Evolutionary conservation across 257 asterid genomes (phyloP), one percentile per base, ranked within the genome.

Genomic region (Solanum piurae): DNA sequence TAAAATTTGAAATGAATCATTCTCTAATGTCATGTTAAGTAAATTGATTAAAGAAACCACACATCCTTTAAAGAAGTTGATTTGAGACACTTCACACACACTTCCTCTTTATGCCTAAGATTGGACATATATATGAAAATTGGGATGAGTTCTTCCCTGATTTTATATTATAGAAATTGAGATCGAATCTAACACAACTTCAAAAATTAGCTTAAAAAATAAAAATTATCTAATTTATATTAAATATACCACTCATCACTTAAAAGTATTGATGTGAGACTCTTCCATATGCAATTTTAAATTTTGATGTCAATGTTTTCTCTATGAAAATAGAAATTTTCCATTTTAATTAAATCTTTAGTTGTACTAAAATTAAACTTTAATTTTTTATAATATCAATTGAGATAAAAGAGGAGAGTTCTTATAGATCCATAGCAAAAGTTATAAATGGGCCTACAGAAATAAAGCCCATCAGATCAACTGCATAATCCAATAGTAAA

Each of bases 101-200:
- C 62, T 5, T 16, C 1, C 62, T 7, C 23, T 18, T 52, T 52
- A 18, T 18, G 62, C 23, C 3, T 18, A 52, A 52, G n/a, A 18
- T 2, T 52, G 62, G 23, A 52, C 23, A 12, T 46, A 44, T 46
- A 44, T 44, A 46, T 49, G 60, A 38, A 44, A 44, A 44, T 44
- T 44, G 1, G 5, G 4, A 58, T 20, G 66, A 58, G 9, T 58
- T 20, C 5, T 20, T 6, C 1, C 9, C 2, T 58, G 12, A 58
- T 58, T 20, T 20, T 12, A 20, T 20, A 20, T 58, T 20, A 58
- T 3, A 0, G 0, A 58, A 58, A 58, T 20, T 21, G 66, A 58
- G 3, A 58, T 3, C 0, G 1, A 7, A 55, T 2, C 2, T 21
- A 58, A 58, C 5, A 7, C 5, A 7, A 58, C 0, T 1, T 58